Evolutionary conservation across 2,329 filamentous ascomycete species (phyloP), one percentile per base, ranked within the genome.

Genomic region (Nemania sp.): DNA sequence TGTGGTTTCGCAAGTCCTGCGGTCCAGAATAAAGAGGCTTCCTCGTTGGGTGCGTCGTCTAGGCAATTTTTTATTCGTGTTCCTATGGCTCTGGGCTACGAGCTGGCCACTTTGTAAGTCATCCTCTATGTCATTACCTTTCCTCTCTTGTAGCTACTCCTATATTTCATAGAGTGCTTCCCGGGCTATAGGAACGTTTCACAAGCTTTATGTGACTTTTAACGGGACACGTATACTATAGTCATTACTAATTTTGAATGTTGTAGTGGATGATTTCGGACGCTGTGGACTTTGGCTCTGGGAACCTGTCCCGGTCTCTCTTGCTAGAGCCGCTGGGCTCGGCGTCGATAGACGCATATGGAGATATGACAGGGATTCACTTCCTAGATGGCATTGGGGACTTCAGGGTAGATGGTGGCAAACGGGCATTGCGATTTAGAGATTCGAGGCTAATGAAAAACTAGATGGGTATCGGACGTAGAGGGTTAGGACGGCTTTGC

Each of bases 301-400:
- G 69, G 93, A 98, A 79, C 93, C 93, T 0, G 80, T 97, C n/a
- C 93, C 94, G 0, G 71, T 95, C 38, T 94, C 18, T 15, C n/a
- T 68, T 90, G 92, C 0, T 82, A 90, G 41, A 92, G 92, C 0
- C 82, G 90, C 38, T 41, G 69, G 70, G 7, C 35, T 72, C 24
- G 66, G 69, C 22, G 49, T 24, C 10, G 69, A 72, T 57, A 58
- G 55, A 54, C 64, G 66, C 26, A 26, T 70, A 43, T 92, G 88
- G 87, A 88, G 92, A 73, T 93, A 90, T 88, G 83, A 85, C 70
- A 77, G 82, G 35, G 78, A 84, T 24, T 81, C 87, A 68, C 77
- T 89, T 24, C 83, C 85, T 1, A 73, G 73, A 8, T 90, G 87
- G 86, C 85, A 91, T 79, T 79, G 74, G 67, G 60, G 67, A 2